These are phyloP conservation scores for Gnetum montanum DNA, from an alignment of 75 land plant species.

Conservation along the genomic window DNA sequence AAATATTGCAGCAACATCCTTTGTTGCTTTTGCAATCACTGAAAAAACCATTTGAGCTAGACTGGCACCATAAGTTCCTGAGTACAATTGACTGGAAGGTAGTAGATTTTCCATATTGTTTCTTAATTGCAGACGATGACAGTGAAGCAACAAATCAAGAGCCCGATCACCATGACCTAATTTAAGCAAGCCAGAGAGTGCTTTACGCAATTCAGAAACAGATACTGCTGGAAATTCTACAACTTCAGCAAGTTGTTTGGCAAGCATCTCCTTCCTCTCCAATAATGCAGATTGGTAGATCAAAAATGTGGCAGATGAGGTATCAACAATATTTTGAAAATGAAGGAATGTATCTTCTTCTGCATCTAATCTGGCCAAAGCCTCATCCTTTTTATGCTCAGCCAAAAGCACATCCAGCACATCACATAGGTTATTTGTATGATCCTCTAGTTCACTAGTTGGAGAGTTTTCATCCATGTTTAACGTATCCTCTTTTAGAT, in stretches of 20 bases:
- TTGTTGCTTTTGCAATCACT: slow-evolving; percentile 51
- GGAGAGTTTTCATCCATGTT: slow-evolving; percentile 8
- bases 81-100: slow-evolving; percentile 19
- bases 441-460: slow-evolving; percentile 17
- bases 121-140: slow-evolving; percentile 40
- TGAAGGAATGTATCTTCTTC: slow-evolving; percentile 15
- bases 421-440: slow-evolving; percentile 19
- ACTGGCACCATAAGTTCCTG: slow-evolving; percentile 27
- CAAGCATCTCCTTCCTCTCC: slow-evolving; percentile 31
- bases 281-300: slow-evolving; percentile 16
- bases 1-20: slow-evolving; percentile 33
- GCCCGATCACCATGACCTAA: slow-evolving; percentile 54
- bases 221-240: slow-evolving; percentile 35
- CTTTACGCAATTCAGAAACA: slow-evolving; percentile 47
- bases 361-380: slow-evolving; percentile 24
- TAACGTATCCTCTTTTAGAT: neutral
- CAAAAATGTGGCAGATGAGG: slow-evolving; percentile 4
- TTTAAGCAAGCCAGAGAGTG: slow-evolving; percentile 25
- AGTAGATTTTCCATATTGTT: slow-evolving; percentile 21
- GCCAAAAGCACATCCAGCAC: slow-evolving; percentile 35
- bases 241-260: slow-evolving; percentile 19
- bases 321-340: slow-evolving; percentile 18
- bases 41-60: slow-evolving; percentile 49
- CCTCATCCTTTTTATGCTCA: slow-evolving; percentile 45
- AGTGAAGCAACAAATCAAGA: slow-evolving; percentile 29